phyloP scores from a whole-genome alignment of 345 rosid species.

The Camelina neglecta region DNA sequence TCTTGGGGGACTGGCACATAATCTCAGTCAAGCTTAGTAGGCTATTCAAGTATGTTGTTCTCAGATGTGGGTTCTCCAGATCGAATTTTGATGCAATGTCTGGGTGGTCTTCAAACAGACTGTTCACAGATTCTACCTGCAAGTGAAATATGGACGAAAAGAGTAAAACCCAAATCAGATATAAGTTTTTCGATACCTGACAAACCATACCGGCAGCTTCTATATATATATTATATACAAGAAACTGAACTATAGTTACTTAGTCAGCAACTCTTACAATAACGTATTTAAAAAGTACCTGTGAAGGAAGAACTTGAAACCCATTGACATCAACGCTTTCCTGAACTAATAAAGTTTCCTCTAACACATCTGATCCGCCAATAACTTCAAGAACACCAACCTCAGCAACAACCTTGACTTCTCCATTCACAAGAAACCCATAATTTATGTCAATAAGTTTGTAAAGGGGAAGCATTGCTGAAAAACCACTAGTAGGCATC shows the following conservation, averaged over 20 bases:
- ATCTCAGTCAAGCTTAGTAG: not conserved
- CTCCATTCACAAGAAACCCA: not conserved
- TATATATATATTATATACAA: too few relatives aligned
- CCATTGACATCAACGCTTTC: not conserved
- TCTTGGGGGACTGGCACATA: not conserved
- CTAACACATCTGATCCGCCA: not conserved
- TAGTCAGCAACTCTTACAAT: not conserved
- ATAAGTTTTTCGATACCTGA: not conserved
- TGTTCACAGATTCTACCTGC: not conserved
- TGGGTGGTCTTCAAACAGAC: not conserved
- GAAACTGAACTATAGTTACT: too few relatives aligned
- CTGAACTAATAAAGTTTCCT: not conserved
- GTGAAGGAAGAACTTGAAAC: conserved; percentile 4
- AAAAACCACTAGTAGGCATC: accelerated
- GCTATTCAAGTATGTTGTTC: not conserved
- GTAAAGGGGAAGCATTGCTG: not conserved
- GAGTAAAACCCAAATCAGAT: not conserved
- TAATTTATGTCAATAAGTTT: not conserved
- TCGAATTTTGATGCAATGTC: not conserved
- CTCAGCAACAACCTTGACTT: not conserved
- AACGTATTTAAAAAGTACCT: not conserved
- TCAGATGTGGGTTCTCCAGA: not conserved
- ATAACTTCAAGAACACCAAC: not conserved
- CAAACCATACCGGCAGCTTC: not conserved
- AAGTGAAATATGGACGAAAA: not conserved